Base-by-base conservation (phyloP, 768 basidiomycete species). In the Mycena rebaudengoi region DNA sequence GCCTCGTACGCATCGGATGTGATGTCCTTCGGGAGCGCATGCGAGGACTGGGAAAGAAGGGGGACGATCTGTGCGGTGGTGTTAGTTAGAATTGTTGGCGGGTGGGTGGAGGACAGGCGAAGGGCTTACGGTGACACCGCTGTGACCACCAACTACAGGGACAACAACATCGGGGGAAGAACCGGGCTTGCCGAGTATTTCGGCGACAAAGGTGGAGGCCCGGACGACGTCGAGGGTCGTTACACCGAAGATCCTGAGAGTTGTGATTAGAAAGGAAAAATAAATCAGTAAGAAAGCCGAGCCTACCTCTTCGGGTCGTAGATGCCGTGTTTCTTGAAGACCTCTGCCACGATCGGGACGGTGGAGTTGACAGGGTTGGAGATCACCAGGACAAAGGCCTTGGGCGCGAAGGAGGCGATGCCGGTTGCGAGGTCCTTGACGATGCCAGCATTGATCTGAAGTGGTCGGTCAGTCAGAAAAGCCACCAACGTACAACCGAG, bases 331-430 rank as follows among this genome's bases (percentile, higher is more conserved):
- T 94, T 91, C 88, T 97, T 99, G 83, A 96, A 88, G 35, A 97
- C 91, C 78, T 99, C 97, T 16, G 88, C 95, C 45, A 95, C 95
- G 73, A 99, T 94, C 48, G 98, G 98, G 37, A 99, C 97, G 37
- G 98, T 98, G 41, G 97, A 98, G 87, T 99, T 99, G 75, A 99
- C 97, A 30, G 98, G 98, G 84, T 99, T 99, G 70, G 98, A 97
- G 78, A 99, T 99, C 69, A 99, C 96, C 49, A 96, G 88, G 44
- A 99, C 88, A 71, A 92, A 91, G 21, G 98, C 98, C 74, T 95
- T 96, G 62, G 97, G 97, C 41, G 88, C 87, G 49, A 80, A 74
- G 16, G 85, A 88, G 16, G 97, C 96, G 71, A 96, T 93, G 30
- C 93, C 96, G 33, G 88, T 91, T 16, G 96, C 97, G 62, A 99